Conservation (phyloP, 2,329 filamentous ascomycete genomes). For the Aspergillus amoenus region DNA sequence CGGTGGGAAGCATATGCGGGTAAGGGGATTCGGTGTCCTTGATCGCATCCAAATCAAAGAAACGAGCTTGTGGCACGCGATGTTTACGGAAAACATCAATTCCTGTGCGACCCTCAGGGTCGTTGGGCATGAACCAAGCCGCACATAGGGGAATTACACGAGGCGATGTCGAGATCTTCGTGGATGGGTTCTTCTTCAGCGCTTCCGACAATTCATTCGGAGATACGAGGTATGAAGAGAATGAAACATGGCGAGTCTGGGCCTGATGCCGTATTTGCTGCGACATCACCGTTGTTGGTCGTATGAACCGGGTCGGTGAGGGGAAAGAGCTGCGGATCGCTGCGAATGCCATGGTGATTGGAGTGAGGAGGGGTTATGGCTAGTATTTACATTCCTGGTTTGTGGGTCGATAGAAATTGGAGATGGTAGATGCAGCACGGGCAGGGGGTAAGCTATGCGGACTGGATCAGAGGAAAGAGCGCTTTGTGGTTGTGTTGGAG, state of each 20-base stretch:
- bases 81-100: slow-evolving; percentile 76
- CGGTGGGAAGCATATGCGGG: slow-evolving; percentile 90
- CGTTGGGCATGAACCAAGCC: slow-evolving; percentile 95
- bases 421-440: slow-evolving; percentile 9
- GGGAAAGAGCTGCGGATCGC: slow-evolving; percentile 32
- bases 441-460: not conserved
- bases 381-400: slow-evolving; percentile 30
- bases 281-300: slow-evolving; percentile 27
- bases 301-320: slow-evolving; percentile 24
- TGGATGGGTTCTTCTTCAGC: slow-evolving; percentile 76
- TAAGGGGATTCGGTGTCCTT: slow-evolving; percentile 86
- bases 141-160: slow-evolving; percentile 87
- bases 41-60: slow-evolving; percentile 93
- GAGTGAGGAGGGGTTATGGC: slow-evolving; percentile 7
- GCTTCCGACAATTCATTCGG: slow-evolving; percentile 79
- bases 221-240: slow-evolving; percentile 82
- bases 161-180: slow-evolving; percentile 75
- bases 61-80: slow-evolving; percentile 84
- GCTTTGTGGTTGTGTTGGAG: slow-evolving; percentile 4
- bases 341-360: slow-evolving; percentile 35
- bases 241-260: slow-evolving; percentile 50
- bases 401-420: slow-evolving; percentile 1
- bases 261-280: slow-evolving; percentile 30
- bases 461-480: not conserved
- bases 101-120: slow-evolving; percentile 70